These are phyloP conservation scores for Mortierella sp. DNA, from an alignment of 371 early-diverging fungal genomes.

Conservation along the genomic window DNA sequence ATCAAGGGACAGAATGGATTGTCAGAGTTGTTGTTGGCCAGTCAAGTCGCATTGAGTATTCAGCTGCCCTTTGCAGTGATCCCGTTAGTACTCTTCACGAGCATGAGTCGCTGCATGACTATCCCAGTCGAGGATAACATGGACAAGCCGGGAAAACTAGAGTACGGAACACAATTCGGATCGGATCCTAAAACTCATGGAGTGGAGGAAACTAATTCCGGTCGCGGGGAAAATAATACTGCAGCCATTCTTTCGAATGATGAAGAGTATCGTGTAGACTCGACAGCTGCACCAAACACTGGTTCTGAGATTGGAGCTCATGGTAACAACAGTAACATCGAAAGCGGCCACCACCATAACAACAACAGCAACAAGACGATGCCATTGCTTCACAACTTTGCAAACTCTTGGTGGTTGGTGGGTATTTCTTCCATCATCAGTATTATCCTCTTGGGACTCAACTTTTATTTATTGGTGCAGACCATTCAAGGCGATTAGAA, in stretches of 20 bases:
- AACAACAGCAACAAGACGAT: neutral
- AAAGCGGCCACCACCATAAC: neutral
- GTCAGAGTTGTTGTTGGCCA: slow-evolving; percentile 73
- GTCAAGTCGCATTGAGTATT: slow-evolving; percentile 83
- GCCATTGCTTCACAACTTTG: slow-evolving; percentile 51
- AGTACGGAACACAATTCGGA: slow-evolving; percentile 17
- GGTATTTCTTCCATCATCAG: slow-evolving; percentile 61
- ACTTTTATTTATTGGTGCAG: slow-evolving; percentile 67
- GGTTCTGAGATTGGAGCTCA: neutral
- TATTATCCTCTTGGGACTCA: slow-evolving; percentile 66
- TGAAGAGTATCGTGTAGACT: slow-evolving; percentile 11
- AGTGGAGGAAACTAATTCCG: neutral
- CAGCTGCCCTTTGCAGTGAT: slow-evolving; percentile 87
- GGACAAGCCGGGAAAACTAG: slow-evolving; percentile 43
- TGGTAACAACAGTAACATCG: no score
- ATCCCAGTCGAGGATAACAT: slow-evolving; percentile 50
- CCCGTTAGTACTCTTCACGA: slow-evolving; percentile 81
- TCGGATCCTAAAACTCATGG: slow-evolving; percentile 10
- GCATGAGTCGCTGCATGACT: slow-evolving; percentile 58
- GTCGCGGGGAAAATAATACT: neutral
- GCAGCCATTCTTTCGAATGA: neutral
- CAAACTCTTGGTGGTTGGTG: slow-evolving; percentile 56
- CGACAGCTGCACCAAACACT: neutral
- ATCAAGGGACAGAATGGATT: slow-evolving; percentile 75
- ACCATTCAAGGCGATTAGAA: slow-evolving; percentile 36